Evolutionary conservation across 2,329 filamentous ascomycete genomes (phyloP).

Genomic region (Aschersonia sp.): DNA sequence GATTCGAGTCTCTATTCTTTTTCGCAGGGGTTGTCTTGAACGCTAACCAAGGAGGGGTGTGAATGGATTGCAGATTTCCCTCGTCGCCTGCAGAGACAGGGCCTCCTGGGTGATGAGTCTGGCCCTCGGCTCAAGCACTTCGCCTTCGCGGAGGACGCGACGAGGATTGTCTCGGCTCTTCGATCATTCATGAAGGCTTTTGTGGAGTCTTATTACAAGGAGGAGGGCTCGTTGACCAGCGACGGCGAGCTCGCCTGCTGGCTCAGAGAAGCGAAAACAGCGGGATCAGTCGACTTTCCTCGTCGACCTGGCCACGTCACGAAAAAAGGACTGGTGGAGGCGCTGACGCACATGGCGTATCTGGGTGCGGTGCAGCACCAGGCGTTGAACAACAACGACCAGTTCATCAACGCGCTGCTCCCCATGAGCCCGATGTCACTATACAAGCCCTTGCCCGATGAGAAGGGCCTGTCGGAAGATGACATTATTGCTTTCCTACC

Average conservation of each 20-base stretch:
- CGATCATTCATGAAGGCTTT: slow-evolving; percentile 23
- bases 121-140: slow-evolving; percentile 24
- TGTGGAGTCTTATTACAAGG: slow-evolving; percentile 28
- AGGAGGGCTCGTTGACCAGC: slow-evolving; percentile 13
- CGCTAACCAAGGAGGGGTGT: slow-evolving; percentile 8
- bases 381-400: slow-evolving; percentile 25
- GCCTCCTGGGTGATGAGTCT: slow-evolving; percentile 20
- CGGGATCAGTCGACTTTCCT: slow-evolving; percentile 27
- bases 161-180: slow-evolving; percentile 19
- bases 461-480: slow-evolving; percentile 19
- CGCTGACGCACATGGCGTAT: slow-evolving; percentile 23
- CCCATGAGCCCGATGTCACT: slow-evolving; percentile 27
- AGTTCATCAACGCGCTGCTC: slow-evolving; percentile 19
- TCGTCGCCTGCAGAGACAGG: slow-evolving; percentile 20
- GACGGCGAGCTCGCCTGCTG: slow-evolving; percentile 30
- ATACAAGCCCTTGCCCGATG: slow-evolving; percentile 20
- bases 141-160: slow-evolving; percentile 29
- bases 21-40: neutral
- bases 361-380: slow-evolving; percentile 20
- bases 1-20: no score
- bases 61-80: slow-evolving; percentile 25
- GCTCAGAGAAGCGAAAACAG: slow-evolving; percentile 24
- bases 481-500: slow-evolving; percentile 21
- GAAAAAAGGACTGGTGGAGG: slow-evolving; percentile 18
- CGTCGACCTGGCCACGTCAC: slow-evolving; percentile 6